phyloP scores from a whole-genome alignment of 148 eudicot genomes.

The Hydrangea macrophylla region DNA sequence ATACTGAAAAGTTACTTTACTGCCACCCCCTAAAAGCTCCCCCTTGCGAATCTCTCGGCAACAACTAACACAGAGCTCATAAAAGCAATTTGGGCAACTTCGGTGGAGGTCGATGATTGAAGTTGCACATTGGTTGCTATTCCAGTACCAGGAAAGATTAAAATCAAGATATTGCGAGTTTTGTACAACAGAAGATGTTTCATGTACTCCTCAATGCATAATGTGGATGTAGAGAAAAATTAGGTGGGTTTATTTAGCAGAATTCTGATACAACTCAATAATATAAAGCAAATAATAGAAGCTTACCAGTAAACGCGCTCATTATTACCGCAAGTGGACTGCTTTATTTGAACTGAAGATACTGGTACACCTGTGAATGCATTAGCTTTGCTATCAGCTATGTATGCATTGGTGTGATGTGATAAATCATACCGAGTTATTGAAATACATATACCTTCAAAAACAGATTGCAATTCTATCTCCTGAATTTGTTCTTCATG shows the following conservation, averaged over 20 bases:
- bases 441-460: constrained; percentile 41
- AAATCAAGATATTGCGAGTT: background rate
- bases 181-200: too few relatives aligned
- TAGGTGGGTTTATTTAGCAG: too few relatives aligned
- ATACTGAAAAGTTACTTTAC: constrained; percentile 31
- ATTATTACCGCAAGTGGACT: constrained; percentile 39
- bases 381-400: constrained; percentile 12
- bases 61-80: constrained; percentile 81
- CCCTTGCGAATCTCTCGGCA: constrained; percentile 67
- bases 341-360: constrained; percentile 33
- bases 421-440: background rate
- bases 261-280: constrained; percentile 6
- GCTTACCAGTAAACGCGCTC: constrained; percentile 80
- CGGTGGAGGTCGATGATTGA: constrained; percentile 81
- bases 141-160: background rate
- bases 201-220: too few relatives aligned
- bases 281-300: background rate
- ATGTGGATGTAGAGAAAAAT: too few relatives aligned
- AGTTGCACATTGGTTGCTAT: constrained; percentile 82
- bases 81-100: constrained; percentile 75
- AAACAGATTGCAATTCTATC: constrained; percentile 41
- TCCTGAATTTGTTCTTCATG: constrained; percentile 56
- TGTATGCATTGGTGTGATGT: background rate
- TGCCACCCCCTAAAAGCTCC: constrained; percentile 35
- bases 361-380: constrained; percentile 25